Base-by-base conservation (phyloP, 192 early-diverging fungal species). In the Mortierella alpina region DNA sequence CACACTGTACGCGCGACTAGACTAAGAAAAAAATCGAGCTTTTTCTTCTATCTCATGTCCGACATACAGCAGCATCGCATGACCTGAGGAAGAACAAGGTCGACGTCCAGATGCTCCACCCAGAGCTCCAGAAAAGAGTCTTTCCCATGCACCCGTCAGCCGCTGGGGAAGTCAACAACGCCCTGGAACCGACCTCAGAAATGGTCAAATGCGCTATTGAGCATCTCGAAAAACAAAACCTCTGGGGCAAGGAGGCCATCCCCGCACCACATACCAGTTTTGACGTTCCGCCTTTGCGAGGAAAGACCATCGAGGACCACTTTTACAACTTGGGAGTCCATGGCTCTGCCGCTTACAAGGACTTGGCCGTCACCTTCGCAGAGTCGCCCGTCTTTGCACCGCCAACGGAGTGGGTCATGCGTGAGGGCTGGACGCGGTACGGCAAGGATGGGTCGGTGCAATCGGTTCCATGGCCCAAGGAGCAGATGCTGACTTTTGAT, bases 361-460 rank as follows among this genome's bases (percentile, higher is more conserved):
- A 73, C 4, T 76, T 91, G 56, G 90, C 94, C 15, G 59, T 83
- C 17, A 12, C 23, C 14, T 87, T 90, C 72, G 87, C 85, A 1
- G 56, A 65, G 2, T 44, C 63, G 9, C 90, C 91, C 1, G 48
- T 56, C 45, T 49, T 69, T 51, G 87, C 90, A 18, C 55, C 42
- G 17, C 85, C 89, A 7, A 83, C 70, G 6, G 13, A 68, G 13
- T 96, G 95, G 95, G 44, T 54, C 4, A 72, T 80, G 44, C 71
- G 70, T 17, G 56, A 83, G 18, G 96, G 96, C 12, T 99, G 96
- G 98, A 94, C 92, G 6, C 86, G 91, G 3, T 99, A 99, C 68
- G 83, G 73, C 14, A 39, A 66, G 5, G 84, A 87, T 31, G 85
- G 85, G 14, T 73, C 71, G 14, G 61, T 54, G 7, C 39, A 23